Conservation (phyloP, 176 grass and related monocot genomes). For the Alopecurus myosuroides region DNA sequence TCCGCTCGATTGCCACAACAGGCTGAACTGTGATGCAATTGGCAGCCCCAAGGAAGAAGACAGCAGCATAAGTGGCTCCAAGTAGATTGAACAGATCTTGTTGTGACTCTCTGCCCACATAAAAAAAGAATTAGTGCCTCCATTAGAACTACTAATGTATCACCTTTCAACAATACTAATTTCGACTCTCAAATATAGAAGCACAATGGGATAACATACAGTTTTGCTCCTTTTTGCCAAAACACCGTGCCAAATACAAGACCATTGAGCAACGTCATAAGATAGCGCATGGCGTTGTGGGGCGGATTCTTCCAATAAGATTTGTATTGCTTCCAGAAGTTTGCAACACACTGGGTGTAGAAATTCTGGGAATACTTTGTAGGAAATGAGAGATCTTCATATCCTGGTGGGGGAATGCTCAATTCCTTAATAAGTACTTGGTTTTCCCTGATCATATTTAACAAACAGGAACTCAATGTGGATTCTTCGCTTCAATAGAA, state of each 20-base stretch:
- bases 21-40: slow-evolving; percentile 66
- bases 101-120: slow-evolving; percentile 39
- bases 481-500: background rate
- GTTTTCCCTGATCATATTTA: slow-evolving; percentile 27
- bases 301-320: slow-evolving; percentile 93
- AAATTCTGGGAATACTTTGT: slow-evolving; percentile 75
- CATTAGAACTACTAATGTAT: background rate
- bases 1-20: slow-evolving; percentile 62
- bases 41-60: slow-evolving; percentile 73
- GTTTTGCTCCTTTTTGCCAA: slow-evolving; percentile 65
- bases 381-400: slow-evolving; percentile 66
- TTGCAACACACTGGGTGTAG: slow-evolving; percentile 48
- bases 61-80: slow-evolving; percentile 73
- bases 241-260: slow-evolving; percentile 82
- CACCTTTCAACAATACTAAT: background rate
- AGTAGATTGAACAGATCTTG: slow-evolving; percentile 69
- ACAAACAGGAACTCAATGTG: background rate
- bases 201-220: slow-evolving; percentile 38
- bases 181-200: slow-evolving; percentile 13
- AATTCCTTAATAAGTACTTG: slow-evolving; percentile 73
- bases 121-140: slow-evolving; percentile 22
- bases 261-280: slow-evolving; percentile 61
- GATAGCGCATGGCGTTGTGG: slow-evolving; percentile 69
- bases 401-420: slow-evolving; percentile 43
- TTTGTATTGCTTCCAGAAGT: slow-evolving; percentile 76